Conservation (phyloP, 495 filamentous ascomycete species). For the Darksidea phi region DNA sequence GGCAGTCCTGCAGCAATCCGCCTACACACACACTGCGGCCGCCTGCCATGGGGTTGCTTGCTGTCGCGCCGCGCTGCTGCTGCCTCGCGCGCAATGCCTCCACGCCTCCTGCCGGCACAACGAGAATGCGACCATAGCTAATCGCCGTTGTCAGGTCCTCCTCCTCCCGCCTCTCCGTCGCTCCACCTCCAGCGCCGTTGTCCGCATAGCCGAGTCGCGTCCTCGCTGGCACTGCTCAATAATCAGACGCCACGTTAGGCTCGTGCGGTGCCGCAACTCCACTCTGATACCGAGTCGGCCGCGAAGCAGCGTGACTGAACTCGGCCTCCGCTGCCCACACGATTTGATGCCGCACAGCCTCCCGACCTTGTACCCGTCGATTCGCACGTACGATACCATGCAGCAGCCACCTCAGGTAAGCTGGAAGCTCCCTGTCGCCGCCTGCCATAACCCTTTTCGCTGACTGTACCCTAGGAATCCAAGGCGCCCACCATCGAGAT, state of each 20-base stretch:
- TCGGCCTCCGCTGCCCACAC: constrained; percentile 18
- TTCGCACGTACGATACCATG: constrained; percentile 31
- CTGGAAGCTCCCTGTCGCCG: constrained; percentile 6
- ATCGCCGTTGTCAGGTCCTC: constrained; percentile 16
- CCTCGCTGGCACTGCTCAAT: constrained; percentile 19
- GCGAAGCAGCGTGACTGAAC: background rate
- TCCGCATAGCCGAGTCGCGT: background rate
- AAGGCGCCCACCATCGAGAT: constrained; percentile 35
- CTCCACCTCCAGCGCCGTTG: background rate
- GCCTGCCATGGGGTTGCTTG: background rate
- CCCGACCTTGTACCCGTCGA: constrained; percentile 30
- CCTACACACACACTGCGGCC: background rate
- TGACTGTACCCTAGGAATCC: constrained; percentile 32
- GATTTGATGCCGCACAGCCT: constrained; percentile 35
- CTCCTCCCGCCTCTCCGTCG: background rate
- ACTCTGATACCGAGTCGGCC: constrained; percentile 8
- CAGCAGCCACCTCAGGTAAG: constrained; percentile 36
- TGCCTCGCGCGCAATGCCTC: background rate
- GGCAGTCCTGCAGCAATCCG: background rate
- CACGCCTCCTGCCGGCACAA: background rate
- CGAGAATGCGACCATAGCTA: constrained; percentile 5
- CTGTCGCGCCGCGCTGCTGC: background rate
- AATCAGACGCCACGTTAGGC: constrained; percentile 23
- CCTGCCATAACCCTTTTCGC: constrained; percentile 11
- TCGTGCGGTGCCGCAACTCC: background rate